phyloP scores from a whole-genome alignment of 257 asterid genomes.

The Parsonsia alboflavescens region DNA sequence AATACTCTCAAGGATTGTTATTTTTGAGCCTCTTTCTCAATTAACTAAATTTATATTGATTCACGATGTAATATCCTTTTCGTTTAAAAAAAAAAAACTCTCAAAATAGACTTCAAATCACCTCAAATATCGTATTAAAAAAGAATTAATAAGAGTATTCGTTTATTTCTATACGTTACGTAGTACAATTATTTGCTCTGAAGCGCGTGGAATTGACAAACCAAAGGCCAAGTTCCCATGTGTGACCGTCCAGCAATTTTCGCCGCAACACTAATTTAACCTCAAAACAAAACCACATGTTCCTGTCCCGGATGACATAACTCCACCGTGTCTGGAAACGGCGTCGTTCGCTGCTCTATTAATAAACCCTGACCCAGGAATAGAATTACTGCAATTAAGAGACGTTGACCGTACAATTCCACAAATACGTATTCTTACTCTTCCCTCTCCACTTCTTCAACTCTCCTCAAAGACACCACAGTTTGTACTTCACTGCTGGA shows the following conservation, averaged over 20 bases:
- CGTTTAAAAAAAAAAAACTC: too few relatives aligned
- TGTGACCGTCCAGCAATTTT: constrained; percentile 8
- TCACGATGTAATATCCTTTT: too few relatives aligned
- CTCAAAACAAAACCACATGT: not conserved
- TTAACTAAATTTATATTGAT: too few relatives aligned
- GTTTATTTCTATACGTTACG: too few relatives aligned
- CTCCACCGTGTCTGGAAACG: not conserved
- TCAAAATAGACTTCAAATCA: too few relatives aligned
- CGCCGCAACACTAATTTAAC: constrained; percentile 9
- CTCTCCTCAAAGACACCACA: not conserved
- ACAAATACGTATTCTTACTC: constrained; percentile 8
- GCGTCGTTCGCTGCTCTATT: not conserved
- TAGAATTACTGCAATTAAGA: constrained; percentile 18
- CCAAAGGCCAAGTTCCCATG: constrained; percentile 5
- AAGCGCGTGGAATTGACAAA: constrained; percentile 11
- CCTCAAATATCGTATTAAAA: too few relatives aligned
- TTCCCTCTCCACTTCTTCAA: not conserved
- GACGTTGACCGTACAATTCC: constrained; percentile 41
- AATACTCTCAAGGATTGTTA: too few relatives aligned
- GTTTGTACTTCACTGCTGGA: constrained; percentile 13
- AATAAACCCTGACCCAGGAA: too few relatives aligned
- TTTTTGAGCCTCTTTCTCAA: too few relatives aligned
- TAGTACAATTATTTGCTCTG: too few relatives aligned
- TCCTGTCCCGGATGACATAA: not conserved
- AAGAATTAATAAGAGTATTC: too few relatives aligned